Conservation (phyloP, 306 rosid genomes). For the Cercis canadensis region DNA sequence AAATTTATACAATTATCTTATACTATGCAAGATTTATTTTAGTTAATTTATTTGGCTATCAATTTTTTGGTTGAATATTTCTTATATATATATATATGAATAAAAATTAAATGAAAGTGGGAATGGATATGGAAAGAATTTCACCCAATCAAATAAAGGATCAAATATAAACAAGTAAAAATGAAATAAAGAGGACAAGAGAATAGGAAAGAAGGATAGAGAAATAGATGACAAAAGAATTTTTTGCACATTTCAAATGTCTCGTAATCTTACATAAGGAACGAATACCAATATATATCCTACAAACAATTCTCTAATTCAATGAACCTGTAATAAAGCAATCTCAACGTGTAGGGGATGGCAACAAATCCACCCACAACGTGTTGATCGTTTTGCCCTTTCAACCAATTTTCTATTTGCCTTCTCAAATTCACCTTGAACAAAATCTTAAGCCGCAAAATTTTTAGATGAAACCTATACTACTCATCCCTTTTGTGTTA, state of each 20-base stretch:
- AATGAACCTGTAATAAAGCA: constrained; percentile 72
- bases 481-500: constrained; percentile 36
- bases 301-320: constrained; percentile 63
- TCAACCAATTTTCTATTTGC: constrained; percentile 54
- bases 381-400: constrained; percentile 48
- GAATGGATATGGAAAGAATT: no score
- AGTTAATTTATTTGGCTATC: no score
- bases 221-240: constrained; percentile 46
- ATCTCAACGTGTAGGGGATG: constrained; percentile 59
- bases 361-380: constrained; percentile 48
- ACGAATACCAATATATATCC: constrained; percentile 72
- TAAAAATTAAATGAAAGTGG: no score
- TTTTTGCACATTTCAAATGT: constrained; percentile 86
- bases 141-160: no score
- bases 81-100: no score
- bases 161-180: no score
- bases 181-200: no score
- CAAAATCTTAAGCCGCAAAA: constrained; percentile 56
- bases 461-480: constrained; percentile 53
- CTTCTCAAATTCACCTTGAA: constrained; percentile 52
- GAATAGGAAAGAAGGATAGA: constrained; percentile 10
- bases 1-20: no score
- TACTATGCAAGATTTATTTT: no score
- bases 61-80: no score
- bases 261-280: constrained; percentile 72